A percentile compares a stretch with the other conserved stretches of the same genome.
These are phyloP conservation scores for Ascochyta fabae DNA, from an alignment of 2,329 filamentous ascomycete species.

Conservation along the genomic window DNA sequence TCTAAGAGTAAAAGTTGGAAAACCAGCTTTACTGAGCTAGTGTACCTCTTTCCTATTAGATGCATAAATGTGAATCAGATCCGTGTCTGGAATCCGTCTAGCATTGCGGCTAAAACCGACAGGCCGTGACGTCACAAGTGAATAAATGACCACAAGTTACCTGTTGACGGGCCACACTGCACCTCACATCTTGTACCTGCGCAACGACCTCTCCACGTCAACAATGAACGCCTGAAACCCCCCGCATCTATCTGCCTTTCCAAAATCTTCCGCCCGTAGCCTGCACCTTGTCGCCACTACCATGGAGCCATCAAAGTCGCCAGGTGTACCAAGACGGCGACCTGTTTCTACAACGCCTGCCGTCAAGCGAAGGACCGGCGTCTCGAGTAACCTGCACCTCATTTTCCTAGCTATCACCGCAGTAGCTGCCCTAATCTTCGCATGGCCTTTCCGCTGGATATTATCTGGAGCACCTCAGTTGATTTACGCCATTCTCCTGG, in stretches of 20 bases:
- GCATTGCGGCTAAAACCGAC: slow-evolving; percentile 4
- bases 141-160: slow-evolving; percentile 12
- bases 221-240: slow-evolving; percentile 6
- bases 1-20: background rate
- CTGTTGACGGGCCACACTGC: background rate
- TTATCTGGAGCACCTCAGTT: slow-evolving; percentile 52
- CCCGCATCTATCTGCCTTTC: background rate
- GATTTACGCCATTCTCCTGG: slow-evolving; percentile 45
- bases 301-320: slow-evolving; percentile 8
- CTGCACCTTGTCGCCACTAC: background rate
- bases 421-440: slow-evolving; percentile 3
- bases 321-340: slow-evolving; percentile 5
- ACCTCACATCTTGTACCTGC: slow-evolving; percentile 7
- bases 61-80: background rate
- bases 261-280: background rate
- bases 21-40: background rate
- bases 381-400: slow-evolving; percentile 7
- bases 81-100: slow-evolving; percentile 1
- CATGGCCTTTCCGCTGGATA: slow-evolving; percentile 45
- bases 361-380: slow-evolving; percentile 7
- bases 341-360: slow-evolving; percentile 5
- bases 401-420: slow-evolving; percentile 6
- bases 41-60: slow-evolving; percentile 1
- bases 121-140: slow-evolving; percentile 10
- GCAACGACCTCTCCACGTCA: slow-evolving; percentile 1